Base-by-base conservation (phyloP, 495 filamentous ascomycete genomes). In the Aspergillus baeticus region DNA sequence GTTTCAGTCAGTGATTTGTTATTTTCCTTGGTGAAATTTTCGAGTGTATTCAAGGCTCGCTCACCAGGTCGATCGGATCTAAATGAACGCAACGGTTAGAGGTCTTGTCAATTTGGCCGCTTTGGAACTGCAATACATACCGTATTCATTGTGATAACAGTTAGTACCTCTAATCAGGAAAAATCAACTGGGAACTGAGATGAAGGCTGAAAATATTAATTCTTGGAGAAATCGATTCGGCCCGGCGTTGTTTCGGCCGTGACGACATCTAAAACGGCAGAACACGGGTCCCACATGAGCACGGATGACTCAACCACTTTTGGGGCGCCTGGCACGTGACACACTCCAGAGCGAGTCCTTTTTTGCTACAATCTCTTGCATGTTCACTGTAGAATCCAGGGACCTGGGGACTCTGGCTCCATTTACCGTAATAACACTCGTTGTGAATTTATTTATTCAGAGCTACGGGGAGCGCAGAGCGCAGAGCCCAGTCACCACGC, bases 11-110 rank as follows among this genome's bases (percentile, higher is more conserved):
- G 69, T 29, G 11, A n/a, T 46, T 15, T 17, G 11, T 54, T 23
- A 37, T 35, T 6, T 20, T 11, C n/a, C 15, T n/a, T 29, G 21
- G 20, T 13, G 29, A 15, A 23, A 20, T 26, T n/a, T 29, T 37
- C 21, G 13, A 13, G 41, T 17, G 13, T 10, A 22, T 8, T 14
- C 13, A 29, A 20, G 51, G 50, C 52, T 11, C 43, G 62, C 74
- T 71, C 62, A 82, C 79, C 78, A 82, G 55, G 78, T 82, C 48
- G 79, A 82, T 69, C 70, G 64, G 46, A 82, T 79, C 79, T 82
- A 65, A 18, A n/a, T 5, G 39, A 20, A n/a, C 10, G 13, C 13
- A 41, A 15, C 34, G 15, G 20, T 55, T 34, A 55, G 51, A 33
- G 36, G 33, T 38, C 2, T 2, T 14, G 15, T 33, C 13, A 5